Evolutionary conservation across 2,329 filamentous ascomycete genomes (phyloP).

Genomic region (Colletotrichum magnum): DNA sequence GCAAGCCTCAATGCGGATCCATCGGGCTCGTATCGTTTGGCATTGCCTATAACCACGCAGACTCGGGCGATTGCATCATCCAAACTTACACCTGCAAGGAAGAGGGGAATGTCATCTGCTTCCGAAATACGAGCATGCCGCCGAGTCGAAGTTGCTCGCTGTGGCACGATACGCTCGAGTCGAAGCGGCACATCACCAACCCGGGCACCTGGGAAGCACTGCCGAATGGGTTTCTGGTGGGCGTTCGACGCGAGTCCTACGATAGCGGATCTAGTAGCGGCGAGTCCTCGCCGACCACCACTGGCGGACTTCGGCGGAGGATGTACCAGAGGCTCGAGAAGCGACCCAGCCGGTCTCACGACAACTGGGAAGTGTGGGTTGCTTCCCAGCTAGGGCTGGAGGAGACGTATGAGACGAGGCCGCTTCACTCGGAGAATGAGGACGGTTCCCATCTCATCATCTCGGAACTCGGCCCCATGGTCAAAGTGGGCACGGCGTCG

Average conservation of each 20-base stretch:
- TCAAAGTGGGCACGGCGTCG: conserved; percentile 72
- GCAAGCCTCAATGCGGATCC: conserved; percentile 67
- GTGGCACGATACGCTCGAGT: conserved; percentile 67
- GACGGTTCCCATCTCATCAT: conserved; percentile 72
- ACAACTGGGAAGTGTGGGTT: conserved; percentile 70
- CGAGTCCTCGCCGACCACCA: conserved; percentile 41
- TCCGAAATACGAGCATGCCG: conserved; percentile 60
- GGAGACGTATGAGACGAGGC: conserved; percentile 61
- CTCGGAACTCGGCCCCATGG: conserved; percentile 75
- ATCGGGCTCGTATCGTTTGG: conserved; percentile 74
- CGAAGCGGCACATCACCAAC: conserved; percentile 68
- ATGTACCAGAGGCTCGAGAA: conserved; percentile 45
- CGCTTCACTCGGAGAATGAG: conserved; percentile 58
- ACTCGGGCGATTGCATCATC: conserved; percentile 74
- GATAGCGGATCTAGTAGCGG: conserved; percentile 43
- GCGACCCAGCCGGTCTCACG: conserved; percentile 44
- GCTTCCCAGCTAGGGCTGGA: conserved; percentile 61
- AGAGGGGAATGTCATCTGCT: conserved; percentile 70
- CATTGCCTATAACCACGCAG: conserved; percentile 72
- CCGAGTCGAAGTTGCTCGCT: conserved; percentile 61
- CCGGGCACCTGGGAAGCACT: conserved; percentile 77
- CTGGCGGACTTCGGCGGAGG: conserved; percentile 48
- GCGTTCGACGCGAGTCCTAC: conserved; percentile 66
- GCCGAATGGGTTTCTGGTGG: conserved; percentile 72
- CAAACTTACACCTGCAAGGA: conserved; percentile 72